Percentiles rank a stretch among this genome's conserved stretches.
Conservation (phyloP, 148 eudicot species). For the Linanthus parryae region DNA sequence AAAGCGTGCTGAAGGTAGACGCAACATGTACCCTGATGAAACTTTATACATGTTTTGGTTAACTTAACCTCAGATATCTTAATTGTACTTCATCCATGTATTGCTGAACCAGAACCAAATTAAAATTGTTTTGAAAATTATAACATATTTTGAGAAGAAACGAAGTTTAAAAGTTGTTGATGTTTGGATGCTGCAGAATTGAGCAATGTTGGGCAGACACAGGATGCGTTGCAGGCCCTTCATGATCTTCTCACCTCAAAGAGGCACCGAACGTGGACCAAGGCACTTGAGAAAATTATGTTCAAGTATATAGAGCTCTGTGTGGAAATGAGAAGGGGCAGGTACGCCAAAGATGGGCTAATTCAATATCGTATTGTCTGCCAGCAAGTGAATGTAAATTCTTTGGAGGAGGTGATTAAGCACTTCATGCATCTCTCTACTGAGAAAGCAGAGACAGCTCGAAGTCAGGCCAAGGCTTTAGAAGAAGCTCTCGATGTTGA, state of each 20-base stretch:
- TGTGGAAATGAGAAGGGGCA: conserved; percentile 84
- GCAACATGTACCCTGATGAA: neutral
- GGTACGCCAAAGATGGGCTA: conserved; percentile 87
- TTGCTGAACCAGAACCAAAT: neutral
- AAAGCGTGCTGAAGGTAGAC: conserved; percentile 70
- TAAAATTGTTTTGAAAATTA: neutral
- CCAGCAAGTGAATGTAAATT: conserved; percentile 89
- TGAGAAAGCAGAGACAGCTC: conserved; percentile 79
- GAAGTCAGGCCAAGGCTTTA: conserved; percentile 80
- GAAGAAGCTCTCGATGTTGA: conserved; percentile 96
- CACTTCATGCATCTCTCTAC: conserved; percentile 90
- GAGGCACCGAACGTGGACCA: conserved; percentile 84
- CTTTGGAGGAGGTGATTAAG: conserved; percentile 92
- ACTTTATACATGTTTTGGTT: neutral
- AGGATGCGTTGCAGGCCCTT: conserved; percentile 79
- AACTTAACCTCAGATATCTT: neutral
- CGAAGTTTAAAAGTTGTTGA: neutral
- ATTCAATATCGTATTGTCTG: conserved; percentile 89
- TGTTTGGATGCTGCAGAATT: conserved; percentile 53
- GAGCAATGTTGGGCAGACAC: conserved; percentile 85
- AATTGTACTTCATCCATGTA: neutral
- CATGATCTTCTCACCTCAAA: conserved; percentile 81
- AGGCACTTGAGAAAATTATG: conserved; percentile 76
- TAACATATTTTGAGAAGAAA: neutral
- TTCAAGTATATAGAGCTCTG: conserved; percentile 79